These are phyloP conservation scores for Magnaporthiopsis incrustans DNA, from an alignment of 2,329 filamentous ascomycete species.

Conservation along the genomic window DNA sequence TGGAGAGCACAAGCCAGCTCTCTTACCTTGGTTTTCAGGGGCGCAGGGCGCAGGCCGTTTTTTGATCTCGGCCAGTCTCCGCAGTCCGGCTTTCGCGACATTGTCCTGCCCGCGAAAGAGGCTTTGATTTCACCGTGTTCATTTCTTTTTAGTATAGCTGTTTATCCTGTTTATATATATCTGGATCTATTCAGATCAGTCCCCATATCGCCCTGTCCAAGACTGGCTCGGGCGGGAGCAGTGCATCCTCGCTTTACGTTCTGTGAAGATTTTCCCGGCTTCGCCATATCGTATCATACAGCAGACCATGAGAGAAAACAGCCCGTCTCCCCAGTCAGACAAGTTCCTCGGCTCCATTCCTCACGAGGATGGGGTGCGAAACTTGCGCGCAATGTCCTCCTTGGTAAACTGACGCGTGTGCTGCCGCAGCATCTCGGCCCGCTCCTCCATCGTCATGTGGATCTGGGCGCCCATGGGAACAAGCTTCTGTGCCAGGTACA, in stretches of 20 bases:
- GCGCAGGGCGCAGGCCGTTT: not conserved
- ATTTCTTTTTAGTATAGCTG: not conserved
- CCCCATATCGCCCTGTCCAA: not conserved
- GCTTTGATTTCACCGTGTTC: not conserved
- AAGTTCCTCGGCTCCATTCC: not conserved
- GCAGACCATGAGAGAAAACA: not conserved
- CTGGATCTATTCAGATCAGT: not conserved
- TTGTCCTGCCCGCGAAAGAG: not conserved
- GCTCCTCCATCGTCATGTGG: constrained; percentile 54
- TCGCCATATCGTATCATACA: not conserved
- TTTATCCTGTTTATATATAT: not conserved
- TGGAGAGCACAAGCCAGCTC: too few species aligned
- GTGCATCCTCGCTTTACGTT: not conserved
- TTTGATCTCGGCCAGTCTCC: not conserved
- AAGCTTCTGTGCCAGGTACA: constrained; percentile 58
- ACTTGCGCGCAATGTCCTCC: constrained; percentile 55
- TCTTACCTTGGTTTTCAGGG: not conserved
- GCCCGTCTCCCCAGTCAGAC: not conserved
- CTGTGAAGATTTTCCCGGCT: not conserved
- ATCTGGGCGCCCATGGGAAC: constrained; percentile 67
- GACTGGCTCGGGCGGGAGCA: too few species aligned
- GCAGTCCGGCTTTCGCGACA: not conserved
- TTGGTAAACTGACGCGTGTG: constrained; percentile 61
- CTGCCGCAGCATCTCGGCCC: constrained; percentile 51
- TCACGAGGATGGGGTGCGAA: constrained; percentile 17